Evolutionary conservation across 495 filamentous ascomycete genomes (phyloP).

Genomic region (Hypoxylon perforatum): DNA sequence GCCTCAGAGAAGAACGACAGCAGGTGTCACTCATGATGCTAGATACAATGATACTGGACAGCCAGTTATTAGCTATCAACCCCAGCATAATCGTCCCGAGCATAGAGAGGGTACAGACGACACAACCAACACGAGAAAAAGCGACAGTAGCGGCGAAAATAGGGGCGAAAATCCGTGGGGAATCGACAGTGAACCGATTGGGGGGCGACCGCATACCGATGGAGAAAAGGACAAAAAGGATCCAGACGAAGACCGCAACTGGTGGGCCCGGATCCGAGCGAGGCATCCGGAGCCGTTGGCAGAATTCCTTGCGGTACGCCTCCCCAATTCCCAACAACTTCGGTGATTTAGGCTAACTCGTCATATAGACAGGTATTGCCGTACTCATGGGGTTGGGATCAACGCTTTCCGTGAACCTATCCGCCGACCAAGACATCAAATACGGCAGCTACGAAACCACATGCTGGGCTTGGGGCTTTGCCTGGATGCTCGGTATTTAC

Average conservation of each 20-base stretch:
- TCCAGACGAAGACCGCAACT: slow-evolving; percentile 62
- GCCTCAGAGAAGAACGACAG: slow-evolving; percentile 21
- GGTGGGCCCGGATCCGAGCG: slow-evolving; percentile 64
- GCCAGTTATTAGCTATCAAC: slow-evolving; percentile 41
- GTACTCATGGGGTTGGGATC: slow-evolving; percentile 59
- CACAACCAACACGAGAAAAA: slow-evolving; percentile 20
- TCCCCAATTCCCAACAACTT: slow-evolving; percentile 13
- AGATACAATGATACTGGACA: slow-evolving; percentile 33
- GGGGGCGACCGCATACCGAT: slow-evolving; percentile 25
- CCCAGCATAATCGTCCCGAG: slow-evolving; percentile 20
- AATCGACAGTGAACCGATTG: slow-evolving; percentile 42
- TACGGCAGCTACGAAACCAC: slow-evolving; percentile 48
- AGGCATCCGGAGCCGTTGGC: slow-evolving; percentile 62
- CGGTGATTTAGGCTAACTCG: slow-evolving; percentile 5
- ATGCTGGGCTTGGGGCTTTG: slow-evolving; percentile 66
- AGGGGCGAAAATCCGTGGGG: slow-evolving; percentile 11
- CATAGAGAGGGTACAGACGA: slow-evolving; percentile 31
- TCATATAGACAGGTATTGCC: slow-evolving; percentile 41
- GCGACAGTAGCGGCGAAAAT: slow-evolving; percentile 6
- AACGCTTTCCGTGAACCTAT: slow-evolving; percentile 60
- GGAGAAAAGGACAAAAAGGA: slow-evolving; percentile 51
- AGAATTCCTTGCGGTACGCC: slow-evolving; percentile 60
- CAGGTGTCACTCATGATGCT: slow-evolving; percentile 23
- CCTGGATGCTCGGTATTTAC: slow-evolving; percentile 68
- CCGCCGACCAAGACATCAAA: slow-evolving; percentile 49